phyloP scores from a whole-genome alignment of 305 asterid genomes.

The Fraxinus platypoda region DNA sequence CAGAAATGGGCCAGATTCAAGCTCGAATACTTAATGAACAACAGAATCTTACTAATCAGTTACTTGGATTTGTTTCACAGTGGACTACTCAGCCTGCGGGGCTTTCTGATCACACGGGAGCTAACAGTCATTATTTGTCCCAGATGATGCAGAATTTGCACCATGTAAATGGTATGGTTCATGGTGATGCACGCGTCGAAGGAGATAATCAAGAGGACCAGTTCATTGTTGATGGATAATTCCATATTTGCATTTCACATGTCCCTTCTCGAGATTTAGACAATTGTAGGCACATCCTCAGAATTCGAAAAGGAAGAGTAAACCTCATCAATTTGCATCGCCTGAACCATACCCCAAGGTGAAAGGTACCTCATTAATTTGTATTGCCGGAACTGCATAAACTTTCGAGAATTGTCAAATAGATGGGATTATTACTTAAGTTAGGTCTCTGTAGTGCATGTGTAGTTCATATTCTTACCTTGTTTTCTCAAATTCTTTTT shows the following conservation, averaged over 20 bases:
- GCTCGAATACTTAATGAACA: conserved; percentile 83
- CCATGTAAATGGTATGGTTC: conserved; percentile 70
- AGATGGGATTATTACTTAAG: conserved; percentile 6
- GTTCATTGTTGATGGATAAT: conserved; percentile 85
- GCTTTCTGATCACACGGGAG: conserved; percentile 75
- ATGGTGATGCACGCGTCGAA: conserved; percentile 78
- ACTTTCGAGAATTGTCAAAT: conserved; percentile 17
- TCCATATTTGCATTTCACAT: not conserved
- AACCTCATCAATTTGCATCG: not conserved
- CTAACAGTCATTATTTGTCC: conserved; percentile 72
- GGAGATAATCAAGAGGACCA: conserved; percentile 91
- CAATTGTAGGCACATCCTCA: not conserved
- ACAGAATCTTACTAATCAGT: conserved; percentile 73
- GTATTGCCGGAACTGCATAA: no score
- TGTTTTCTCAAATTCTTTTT: conserved; percentile 21
- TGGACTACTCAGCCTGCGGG: conserved; percentile 80
- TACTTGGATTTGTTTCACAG: conserved; percentile 80
- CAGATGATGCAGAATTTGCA: conserved; percentile 96
- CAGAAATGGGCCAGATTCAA: conserved; percentile 80
- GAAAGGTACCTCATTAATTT: not conserved
- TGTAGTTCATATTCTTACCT: conserved; percentile 34
- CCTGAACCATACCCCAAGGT: not conserved
- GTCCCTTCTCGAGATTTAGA: not conserved
- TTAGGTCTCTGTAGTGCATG: conserved; percentile 29
- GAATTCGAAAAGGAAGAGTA: not conserved